Base-by-base conservation (phyloP, 2,329 filamentous ascomycete species). In the Dactylellina drechsleri region DNA sequence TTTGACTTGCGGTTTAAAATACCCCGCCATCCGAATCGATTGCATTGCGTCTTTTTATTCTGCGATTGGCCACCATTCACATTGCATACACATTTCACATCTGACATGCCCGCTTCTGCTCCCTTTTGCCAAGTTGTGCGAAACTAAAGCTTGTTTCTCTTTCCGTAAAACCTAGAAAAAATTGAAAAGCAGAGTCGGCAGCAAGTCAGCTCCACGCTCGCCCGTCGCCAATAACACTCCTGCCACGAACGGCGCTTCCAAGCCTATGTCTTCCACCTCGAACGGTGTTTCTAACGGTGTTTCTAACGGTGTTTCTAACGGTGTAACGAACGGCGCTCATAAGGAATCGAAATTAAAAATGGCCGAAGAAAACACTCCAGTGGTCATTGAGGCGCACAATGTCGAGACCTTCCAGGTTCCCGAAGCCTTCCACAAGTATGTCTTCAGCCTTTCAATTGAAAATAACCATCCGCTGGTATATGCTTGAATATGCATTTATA, bases 331-430 rank as follows among this genome's bases (percentile, higher is more conserved):
- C 65, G 45, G 53, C 59, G 41, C 49, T 53, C 59, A 62, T 15
- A 75, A 68, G 56, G 68, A 60, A 56, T 65, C 59, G 40, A 45
- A 53, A 41, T 49, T 60, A 65, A 54, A 64, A 18, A 58, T 50
- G 26, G 65, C 70, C 41, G 50, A 47, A 20, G 58, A 45, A 26
- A 66, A 50, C 43, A 47, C 54, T n/a, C 87, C 86, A 56, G 89
- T 91, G 79, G 90, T 93, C 80, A 85, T 86, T 76, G 91, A 93
- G 85, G 90, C 91, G 80, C 90, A 92, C 82, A 83, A 89, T 81
- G 90, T 92, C 79, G 89, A 92, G 82, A 93, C 90, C 18, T 92
- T 77, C 53, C 57, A 61, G 10, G 77, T 79, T 54, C 79, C 79
- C 15, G 58, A 72, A 18, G 77, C 77, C 28, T 79, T 78, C 52